Conservation (phyloP, 2,329 filamentous ascomycete species). For the Cytospora chrysosperma region DNA sequence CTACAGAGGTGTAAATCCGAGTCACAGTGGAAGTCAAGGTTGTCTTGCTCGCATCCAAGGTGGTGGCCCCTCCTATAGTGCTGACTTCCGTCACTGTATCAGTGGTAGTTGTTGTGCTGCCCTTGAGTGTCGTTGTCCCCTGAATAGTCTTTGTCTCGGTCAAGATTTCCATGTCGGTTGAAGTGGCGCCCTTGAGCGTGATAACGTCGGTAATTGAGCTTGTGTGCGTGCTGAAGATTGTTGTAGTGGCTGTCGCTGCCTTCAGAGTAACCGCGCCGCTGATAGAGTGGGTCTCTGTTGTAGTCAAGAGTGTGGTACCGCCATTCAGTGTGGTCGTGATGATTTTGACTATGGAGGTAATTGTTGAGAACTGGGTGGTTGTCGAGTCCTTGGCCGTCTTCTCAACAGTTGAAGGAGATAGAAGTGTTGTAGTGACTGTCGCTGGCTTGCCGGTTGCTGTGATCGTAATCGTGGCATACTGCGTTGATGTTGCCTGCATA, state of each 20-base stretch:
- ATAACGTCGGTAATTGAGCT: neutral
- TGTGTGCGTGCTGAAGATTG: neutral
- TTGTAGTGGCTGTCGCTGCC: conserved; percentile 24
- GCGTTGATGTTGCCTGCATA: neutral
- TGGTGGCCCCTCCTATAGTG: neutral
- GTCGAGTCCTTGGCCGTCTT: conserved; percentile 5
- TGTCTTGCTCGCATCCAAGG: neutral
- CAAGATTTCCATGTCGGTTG: neutral
- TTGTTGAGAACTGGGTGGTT: neutral
- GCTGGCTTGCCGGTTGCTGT: neutral
- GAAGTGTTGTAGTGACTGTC: neutral
- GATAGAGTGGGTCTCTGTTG: neutral
- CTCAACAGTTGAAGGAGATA: neutral
- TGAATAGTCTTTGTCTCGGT: neutral
- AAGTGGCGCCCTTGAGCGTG: neutral
- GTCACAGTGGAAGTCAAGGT: neutral
- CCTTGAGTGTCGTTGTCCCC: neutral
- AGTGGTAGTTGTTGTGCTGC: neutral
- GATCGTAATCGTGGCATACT: neutral
- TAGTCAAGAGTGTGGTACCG: neutral
- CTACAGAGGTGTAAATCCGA: neutral
- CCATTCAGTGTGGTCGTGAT: conserved; percentile 18
- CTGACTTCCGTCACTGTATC: neutral
- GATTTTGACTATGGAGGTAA: conserved; percentile 24
- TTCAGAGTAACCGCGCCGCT: conserved; percentile 24